Percentiles rank a stretch among this genome's conserved stretches.
phyloP scores from a whole-genome alignment of 116 monocot genomes.

The Cymodocea nodosa region DNA sequence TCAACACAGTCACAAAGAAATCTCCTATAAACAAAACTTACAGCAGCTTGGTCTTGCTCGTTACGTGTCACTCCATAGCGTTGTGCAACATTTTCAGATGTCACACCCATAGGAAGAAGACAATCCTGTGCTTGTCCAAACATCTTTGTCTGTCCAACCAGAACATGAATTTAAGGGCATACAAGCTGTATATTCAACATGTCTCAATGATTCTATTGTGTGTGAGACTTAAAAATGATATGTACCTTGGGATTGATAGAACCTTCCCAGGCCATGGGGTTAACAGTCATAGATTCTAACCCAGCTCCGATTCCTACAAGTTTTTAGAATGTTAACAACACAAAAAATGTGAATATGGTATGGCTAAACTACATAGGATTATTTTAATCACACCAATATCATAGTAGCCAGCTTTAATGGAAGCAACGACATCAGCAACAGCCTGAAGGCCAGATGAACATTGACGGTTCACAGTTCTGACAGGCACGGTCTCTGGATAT shows the following conservation, averaged over 20 bases:
- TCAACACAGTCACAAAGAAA: background rate
- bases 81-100: constrained; percentile 90
- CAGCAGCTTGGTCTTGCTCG: constrained; percentile 78
- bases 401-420: constrained; percentile 97
- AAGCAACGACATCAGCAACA: constrained; percentile 91
- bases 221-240: background rate
- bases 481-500: constrained; percentile 70
- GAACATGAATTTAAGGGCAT: background rate
- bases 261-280: constrained; percentile 69
- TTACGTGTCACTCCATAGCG: constrained; percentile 59
- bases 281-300: constrained; percentile 71
- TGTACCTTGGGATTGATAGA: constrained; percentile 83
- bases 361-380: background rate
- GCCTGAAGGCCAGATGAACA: constrained; percentile 98
- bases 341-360: background rate
- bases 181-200: background rate
- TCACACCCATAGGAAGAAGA: constrained; percentile 89
- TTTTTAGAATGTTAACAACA: background rate
- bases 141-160: constrained; percentile 24
- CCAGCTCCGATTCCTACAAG: constrained; percentile 87
- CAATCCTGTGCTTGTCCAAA: constrained; percentile 66
- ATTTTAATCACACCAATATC: constrained; percentile 55
- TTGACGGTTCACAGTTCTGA: constrained; percentile 90
- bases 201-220: background rate
- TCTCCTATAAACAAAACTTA: background rate